phyloP scores from a whole-genome alignment of 768 basidiomycete genomes.

The Daedaleopsis nitida region DNA sequence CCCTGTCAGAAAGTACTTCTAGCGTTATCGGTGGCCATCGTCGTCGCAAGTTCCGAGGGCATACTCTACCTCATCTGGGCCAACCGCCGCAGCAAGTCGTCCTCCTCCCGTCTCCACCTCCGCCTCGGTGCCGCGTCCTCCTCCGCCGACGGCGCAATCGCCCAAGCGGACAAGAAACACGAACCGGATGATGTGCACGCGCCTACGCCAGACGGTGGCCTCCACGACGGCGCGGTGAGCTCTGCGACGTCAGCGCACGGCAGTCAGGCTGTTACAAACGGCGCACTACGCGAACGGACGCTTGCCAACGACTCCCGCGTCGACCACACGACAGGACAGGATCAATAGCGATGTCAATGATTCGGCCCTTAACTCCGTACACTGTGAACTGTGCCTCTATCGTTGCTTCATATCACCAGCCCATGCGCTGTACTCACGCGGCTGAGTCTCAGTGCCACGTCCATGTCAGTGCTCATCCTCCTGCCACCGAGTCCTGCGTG shows the following conservation, averaged over 20 bases:
- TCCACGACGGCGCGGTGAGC: background rate
- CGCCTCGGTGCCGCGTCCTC: slow-evolving; percentile 4
- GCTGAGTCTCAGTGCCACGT: too few relatives aligned
- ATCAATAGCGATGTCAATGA: background rate
- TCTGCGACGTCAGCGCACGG: slow-evolving; percentile 2
- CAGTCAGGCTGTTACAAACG: background rate
- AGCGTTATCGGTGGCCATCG: slow-evolving; percentile 56
- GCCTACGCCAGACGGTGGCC: background rate
- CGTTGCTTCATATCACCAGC: too few relatives aligned
- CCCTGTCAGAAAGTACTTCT: slow-evolving; percentile 51
- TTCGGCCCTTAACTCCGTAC: background rate
- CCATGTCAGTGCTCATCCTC: too few relatives aligned
- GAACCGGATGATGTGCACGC: background rate
- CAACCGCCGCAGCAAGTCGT: slow-evolving; percentile 47
- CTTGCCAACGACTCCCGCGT: background rate
- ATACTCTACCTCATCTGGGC: slow-evolving; percentile 76
- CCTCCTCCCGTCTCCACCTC: slow-evolving; percentile 27
- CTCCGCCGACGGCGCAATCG: background rate
- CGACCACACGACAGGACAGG: background rate
- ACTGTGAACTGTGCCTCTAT: background rate
- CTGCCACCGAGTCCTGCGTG: too few relatives aligned
- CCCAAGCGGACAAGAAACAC: background rate
- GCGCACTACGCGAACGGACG: slow-evolving; percentile 2
- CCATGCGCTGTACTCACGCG: too few relatives aligned
- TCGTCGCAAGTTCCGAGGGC: slow-evolving; percentile 73